Base-by-base conservation (phyloP, 345 rosid genomes). In the Ceriops zippeliana region DNA sequence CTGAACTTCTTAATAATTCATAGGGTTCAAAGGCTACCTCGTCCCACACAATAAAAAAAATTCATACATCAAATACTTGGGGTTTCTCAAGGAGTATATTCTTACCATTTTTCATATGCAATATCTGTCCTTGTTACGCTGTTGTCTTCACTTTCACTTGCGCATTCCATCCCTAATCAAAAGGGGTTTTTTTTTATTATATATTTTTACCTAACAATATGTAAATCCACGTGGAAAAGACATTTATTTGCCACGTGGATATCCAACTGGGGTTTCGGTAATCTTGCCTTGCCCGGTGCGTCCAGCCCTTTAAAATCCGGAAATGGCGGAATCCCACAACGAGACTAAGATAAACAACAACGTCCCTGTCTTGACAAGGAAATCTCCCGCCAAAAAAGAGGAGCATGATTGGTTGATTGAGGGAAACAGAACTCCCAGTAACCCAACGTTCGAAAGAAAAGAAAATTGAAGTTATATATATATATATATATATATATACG, bases 371-470 rank as follows among this genome's bases (percentile, higher is more conserved):
- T 66, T 69, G 78, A 73, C 66, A 73, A 65, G 61, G 70, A 78
- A 60, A 71, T 79, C 69, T 83, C 87, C 87, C 87, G 85, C 87
- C 84, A 69, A 80, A 80, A 75, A 51, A 2, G 52, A 26, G 27
- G 31, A 52, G 27, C 5, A 64, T 52, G 56, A 31, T 22, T 19
- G 2, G 27, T 54, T 60, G 52, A 78, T 57, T 61, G 24, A 20
- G 26, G 46, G 6, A 37, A 52, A 27, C 73, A 46, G 3, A 27
- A 9, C 19, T 24, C 59, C 31, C 1, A 21, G 59, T 21, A 24
- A 56, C 17, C 8, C 8, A 54, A 54, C 58, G 49, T 11, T 9
- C 2, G 58, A 22, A 22, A 21, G 28, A 54, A 22, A 21, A 54
- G 3, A 22, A 7, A 16, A 54, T 26, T 7, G 58, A 26, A 54